Base-by-base conservation (phyloP, 371 early-diverging fungal genomes). In the Nematocida ausubeli region DNA sequence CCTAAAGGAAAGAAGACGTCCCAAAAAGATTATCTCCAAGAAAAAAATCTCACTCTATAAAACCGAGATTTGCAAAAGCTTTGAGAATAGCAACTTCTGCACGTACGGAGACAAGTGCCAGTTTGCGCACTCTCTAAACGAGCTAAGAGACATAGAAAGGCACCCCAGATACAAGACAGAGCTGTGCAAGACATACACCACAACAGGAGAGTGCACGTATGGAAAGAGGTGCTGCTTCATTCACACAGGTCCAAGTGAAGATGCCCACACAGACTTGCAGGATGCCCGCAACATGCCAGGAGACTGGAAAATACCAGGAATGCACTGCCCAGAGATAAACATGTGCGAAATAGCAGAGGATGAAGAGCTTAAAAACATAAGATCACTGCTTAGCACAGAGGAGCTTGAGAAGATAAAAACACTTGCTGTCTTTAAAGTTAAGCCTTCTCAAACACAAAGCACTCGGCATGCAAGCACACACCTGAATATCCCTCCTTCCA, bases 161-260 rank as follows among this genome's bases (percentile, higher is more conserved):
- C 95, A 95, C 87, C 93, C 91, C 32, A 89, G 90, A 70, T 96
- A 96, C 88, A 95, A 95, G 85, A 86, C 93, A 14, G 90, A 91
- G 80, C 88, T 91, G 16, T 93, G 93, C 82, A 88, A 86, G 69
- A 89, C 89, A 22, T 90, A 89, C 81, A 89, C 88, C 87, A 88
- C 88, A 55, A 83, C 86, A 49, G 89, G 90, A 24, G 86, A 82
- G 28, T 90, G 90, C 83, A 88, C 89, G 7, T 90, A 90, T 82
- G 90, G 89, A 9, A 89, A 86, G 81, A 87, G 90, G 39, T 90
- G 90, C 81, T 89, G 89, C 81, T 90, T 90, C 81, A 88, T 89
- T 57, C 90, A 90, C 79, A 80, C 82, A 42, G 81, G 78, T 0
- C 78, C 78, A 0, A 63, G 49, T 40, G 58, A 66, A 3, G 78